Conservation (phyloP, 2,329 filamentous ascomycete genomes). For the Chaetomiaceae sp. region DNA sequence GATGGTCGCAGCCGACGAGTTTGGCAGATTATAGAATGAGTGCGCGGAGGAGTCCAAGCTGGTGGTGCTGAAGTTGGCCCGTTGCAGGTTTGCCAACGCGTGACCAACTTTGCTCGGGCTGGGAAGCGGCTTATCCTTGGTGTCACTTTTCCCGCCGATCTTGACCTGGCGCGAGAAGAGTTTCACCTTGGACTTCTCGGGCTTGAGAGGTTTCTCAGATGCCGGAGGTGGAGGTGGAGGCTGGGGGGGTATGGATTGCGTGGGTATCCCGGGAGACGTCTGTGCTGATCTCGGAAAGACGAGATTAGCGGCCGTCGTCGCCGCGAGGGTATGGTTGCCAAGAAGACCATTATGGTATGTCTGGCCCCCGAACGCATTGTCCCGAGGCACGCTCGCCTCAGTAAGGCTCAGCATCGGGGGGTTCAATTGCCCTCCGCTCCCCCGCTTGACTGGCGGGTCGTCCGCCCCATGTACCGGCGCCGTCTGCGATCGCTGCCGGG, state of each 20-base stretch:
- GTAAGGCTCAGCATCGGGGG: constrained; percentile 61
- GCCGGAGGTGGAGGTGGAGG: constrained; percentile 38
- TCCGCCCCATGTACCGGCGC: constrained; percentile 53
- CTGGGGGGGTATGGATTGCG: constrained; percentile 26
- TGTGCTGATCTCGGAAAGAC: constrained; percentile 65
- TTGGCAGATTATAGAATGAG: constrained; percentile 68
- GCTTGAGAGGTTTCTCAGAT: constrained; percentile 54
- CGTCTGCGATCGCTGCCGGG: constrained; percentile 68
- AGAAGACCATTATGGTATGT: constrained; percentile 58
- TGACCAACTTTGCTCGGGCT: constrained; percentile 69
- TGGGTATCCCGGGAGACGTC: constrained; percentile 43
- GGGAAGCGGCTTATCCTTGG: constrained; percentile 61
- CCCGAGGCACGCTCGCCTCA: constrained; percentile 58
- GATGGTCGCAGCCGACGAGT: constrained; percentile 72
- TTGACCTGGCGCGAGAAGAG: constrained; percentile 74
- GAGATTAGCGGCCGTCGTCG: constrained; percentile 66
- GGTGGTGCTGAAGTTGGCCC: constrained; percentile 65
- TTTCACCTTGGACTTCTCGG: constrained; percentile 75
- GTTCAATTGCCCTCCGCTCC: constrained; percentile 48
- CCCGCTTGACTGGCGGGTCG: constrained; percentile 38
- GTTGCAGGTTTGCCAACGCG: constrained; percentile 60
- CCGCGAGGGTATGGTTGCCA: constrained; percentile 57
- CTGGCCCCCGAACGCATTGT: constrained; percentile 47
- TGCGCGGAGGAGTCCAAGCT: constrained; percentile 60
- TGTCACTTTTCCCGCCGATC: constrained; percentile 64